Base-by-base conservation (phyloP, 1,139 yeast genomes). In the Kazachstania sp. region DNA sequence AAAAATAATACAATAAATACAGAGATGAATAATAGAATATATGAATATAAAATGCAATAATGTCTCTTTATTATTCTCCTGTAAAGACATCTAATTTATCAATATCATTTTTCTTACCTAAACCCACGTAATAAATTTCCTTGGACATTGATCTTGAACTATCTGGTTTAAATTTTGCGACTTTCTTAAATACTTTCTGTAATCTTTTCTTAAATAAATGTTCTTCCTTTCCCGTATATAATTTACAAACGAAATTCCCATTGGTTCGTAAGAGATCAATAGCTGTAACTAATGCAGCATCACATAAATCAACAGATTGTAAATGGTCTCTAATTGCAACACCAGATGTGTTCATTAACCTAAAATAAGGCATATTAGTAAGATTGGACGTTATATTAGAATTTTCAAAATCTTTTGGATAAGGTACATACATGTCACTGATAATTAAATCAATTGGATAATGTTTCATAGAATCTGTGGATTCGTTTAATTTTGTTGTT, bases 381-480 rank as follows among this genome's bases (percentile, higher is more conserved):
- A 92, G 84, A 67, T 83, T 77, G 63, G 75, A 78, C 75, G 79
- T 78, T 63, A 74, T 83, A 3, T 88, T 12, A 6, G 29, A 86
- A 30, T 72, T 65, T 43, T 71, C 32, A 40, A 41, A 41, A 37
- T 44, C 71, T 62, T 82, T 90, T 48, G 80, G 73, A 63, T 79
- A 75, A 37, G 95, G 90, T 57, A 74, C 86, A 65, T 84, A 79
- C 82, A 92, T 82, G 71, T 92, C 98, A 64, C 97, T 86, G 39
- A 92, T 63, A 36, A 90, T 78, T 44, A 90, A 69, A 65, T 90
- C 86, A 47, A 81, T 74, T 6, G 80, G 77, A 49, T 59, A 60
- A 43, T 54, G 47, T 23, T 49, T 52, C 8, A 45, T 41, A 28
- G 45, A 48, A 3, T 44, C 32, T 16, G 26, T 11, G n/a, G 23